Evolutionary conservation across 2,329 filamentous ascomycete genomes (phyloP).

Genomic region (Botryosphaeria dothidea): DNA sequence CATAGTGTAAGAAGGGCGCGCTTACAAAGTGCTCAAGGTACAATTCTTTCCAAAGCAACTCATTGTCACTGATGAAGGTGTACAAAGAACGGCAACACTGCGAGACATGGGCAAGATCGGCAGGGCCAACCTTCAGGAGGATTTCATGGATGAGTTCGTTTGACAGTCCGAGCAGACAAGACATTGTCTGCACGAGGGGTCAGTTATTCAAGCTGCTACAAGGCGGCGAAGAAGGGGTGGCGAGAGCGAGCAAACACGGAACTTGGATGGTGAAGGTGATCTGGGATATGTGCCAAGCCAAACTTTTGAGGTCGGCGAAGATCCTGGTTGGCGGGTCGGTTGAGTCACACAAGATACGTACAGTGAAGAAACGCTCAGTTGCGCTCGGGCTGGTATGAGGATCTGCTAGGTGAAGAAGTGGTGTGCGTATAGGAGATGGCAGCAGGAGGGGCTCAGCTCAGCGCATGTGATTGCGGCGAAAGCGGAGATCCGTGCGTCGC

Average conservation of each 20-base stretch:
- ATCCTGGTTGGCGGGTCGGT: neutral
- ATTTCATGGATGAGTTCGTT: constrained; percentile 19
- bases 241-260: too few relatives aligned
- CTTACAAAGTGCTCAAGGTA: constrained; percentile 12
- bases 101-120: constrained; percentile 14
- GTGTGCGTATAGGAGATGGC: neutral
- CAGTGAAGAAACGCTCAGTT: neutral
- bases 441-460: neutral
- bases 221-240: neutral
- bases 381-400: neutral
- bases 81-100: constrained; percentile 12
- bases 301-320: neutral
- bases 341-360: neutral
- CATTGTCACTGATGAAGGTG: constrained; percentile 15
- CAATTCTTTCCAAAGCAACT: constrained; percentile 19
- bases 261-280: too few relatives aligned
- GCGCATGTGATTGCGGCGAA: neutral
- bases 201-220: neutral
- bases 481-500: neutral
- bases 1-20: neutral
- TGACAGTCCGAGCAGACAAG: constrained; percentile 13
- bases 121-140: neutral
- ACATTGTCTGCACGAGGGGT: neutral
- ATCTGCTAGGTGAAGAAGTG: neutral
- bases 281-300: neutral